These are phyloP conservation scores for Lentithecium fluviatile DNA, from an alignment of 495 filamentous ascomycete species.

Conservation along the genomic window DNA sequence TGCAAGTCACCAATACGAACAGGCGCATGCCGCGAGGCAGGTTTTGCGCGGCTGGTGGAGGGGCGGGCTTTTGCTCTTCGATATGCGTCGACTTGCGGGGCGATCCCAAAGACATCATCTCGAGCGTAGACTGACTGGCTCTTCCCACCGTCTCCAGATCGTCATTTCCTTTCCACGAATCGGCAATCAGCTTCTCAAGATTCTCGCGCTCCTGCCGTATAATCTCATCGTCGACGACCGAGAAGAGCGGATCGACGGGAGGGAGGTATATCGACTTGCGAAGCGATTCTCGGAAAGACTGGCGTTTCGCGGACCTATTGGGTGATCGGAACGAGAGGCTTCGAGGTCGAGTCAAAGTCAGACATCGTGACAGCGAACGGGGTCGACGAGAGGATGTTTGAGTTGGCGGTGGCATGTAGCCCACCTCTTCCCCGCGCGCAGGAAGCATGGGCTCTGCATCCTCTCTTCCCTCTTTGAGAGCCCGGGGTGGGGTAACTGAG, in stretches of 20 bases:
- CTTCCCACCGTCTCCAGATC: constrained; percentile 1
- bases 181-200: constrained; percentile 21
- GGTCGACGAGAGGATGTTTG: not conserved
- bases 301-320: not conserved
- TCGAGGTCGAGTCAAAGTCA: constrained; percentile 1
- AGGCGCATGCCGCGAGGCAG: constrained; percentile 10
- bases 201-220: constrained; percentile 15
- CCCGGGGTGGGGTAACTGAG: not conserved
- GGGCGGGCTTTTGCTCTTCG: constrained; percentile 14
- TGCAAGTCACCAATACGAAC: constrained; percentile 14
- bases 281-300: constrained; percentile 17
- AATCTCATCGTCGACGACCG: constrained; percentile 12
- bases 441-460: constrained; percentile 7
- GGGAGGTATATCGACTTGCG: constrained; percentile 8
- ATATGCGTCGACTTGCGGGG: constrained; percentile 1
- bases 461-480: constrained; percentile 2
- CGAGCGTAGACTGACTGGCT: constrained; percentile 15
- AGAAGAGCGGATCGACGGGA: constrained; percentile 16
- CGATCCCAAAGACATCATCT: constrained; percentile 6
- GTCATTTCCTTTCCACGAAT: constrained; percentile 18
- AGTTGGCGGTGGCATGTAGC: not conserved
- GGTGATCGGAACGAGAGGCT: constrained; percentile 15
- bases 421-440: not conserved
- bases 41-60: constrained; percentile 13
- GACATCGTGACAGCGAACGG: constrained; percentile 2